These are phyloP conservation scores for Aspergillus ostianus DNA, from an alignment of 495 filamentous ascomycete genomes.

Conservation along the genomic window DNA sequence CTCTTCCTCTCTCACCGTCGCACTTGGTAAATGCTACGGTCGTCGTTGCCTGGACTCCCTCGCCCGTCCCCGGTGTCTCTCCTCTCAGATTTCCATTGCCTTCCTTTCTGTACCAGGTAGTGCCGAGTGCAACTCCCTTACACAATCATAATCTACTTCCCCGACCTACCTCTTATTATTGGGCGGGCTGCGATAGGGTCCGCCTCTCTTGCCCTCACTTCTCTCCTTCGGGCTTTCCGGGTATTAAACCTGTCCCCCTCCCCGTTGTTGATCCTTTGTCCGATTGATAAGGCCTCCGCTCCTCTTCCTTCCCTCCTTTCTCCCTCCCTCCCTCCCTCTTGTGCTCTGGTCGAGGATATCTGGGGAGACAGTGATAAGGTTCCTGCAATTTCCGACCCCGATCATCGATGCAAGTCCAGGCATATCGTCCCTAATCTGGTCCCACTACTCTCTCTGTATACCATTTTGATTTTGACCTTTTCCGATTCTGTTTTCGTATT, in stretches of 20 bases:
- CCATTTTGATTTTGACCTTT: neutral
- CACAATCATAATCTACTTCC: slow-evolving; percentile 1
- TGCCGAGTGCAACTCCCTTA: too few relatives aligned
- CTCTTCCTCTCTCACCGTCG: too few relatives aligned
- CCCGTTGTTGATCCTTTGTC: slow-evolving; percentile 1
- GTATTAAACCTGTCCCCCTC: slow-evolving; percentile 7
- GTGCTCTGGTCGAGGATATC: neutral
- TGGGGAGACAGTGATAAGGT: too few relatives aligned
- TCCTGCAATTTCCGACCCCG: too few relatives aligned
- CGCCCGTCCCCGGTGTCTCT: too few relatives aligned
- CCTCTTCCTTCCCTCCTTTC: neutral
- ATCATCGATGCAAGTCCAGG: too few relatives aligned
- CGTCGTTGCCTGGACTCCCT: too few relatives aligned
- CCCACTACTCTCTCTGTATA: too few relatives aligned
- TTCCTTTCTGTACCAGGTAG: neutral
- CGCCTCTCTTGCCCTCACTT: neutral
- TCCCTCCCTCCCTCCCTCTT: neutral
- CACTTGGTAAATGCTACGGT: too few relatives aligned
- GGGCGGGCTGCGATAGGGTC: neutral
- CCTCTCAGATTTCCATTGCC: neutral
- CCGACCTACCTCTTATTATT: neutral
- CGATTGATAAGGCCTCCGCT: neutral
- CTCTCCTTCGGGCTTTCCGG: neutral
- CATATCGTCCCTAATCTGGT: too few relatives aligned
- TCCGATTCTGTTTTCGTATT: neutral